Evolutionary conservation across 2,329 filamentous ascomycete genomes (phyloP).

Genomic region (Septoria linicola): DNA sequence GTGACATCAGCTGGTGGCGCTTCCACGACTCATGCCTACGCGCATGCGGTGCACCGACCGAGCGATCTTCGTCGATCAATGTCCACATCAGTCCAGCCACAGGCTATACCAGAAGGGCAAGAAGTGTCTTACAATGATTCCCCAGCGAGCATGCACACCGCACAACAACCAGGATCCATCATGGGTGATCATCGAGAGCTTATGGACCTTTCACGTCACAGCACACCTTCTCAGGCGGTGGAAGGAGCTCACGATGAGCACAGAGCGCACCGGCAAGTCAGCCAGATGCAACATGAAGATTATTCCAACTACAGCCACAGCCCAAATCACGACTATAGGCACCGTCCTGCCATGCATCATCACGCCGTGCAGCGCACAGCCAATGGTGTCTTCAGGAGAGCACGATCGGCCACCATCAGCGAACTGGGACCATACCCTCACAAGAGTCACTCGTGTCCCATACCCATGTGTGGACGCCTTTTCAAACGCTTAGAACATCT

Average conservation of each 20-base stretch:
- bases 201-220: conserved; percentile 80
- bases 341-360: conserved; percentile 54
- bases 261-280: conserved; percentile 60
- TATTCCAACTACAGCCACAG: conserved; percentile 62
- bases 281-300: conserved; percentile 63
- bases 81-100: conserved; percentile 79
- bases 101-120: conserved; percentile 49
- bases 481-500: conserved; percentile 99
- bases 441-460: conserved; percentile 99
- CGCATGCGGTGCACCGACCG: conserved; percentile 68
- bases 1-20: conserved; percentile 47
- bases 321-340: conserved; percentile 33
- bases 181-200: conserved; percentile 77
- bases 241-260: conserved; percentile 67
- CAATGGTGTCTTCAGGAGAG: conserved; percentile 78
- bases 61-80: conserved; percentile 90
- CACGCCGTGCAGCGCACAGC: conserved; percentile 60
- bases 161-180: conserved; percentile 56
- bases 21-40: conserved; percentile 39
- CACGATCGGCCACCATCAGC: conserved; percentile 92
- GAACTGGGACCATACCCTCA: conserved; percentile 94
- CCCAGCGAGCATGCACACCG: conserved; percentile 72
- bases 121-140: conserved; percentile 78
- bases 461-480: conserved; percentile 91
- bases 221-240: conserved; percentile 83